These are phyloP conservation scores for Vachellia collinsii DNA, from an alignment of 306 rosid genomes.

Conservation along the genomic window DNA sequence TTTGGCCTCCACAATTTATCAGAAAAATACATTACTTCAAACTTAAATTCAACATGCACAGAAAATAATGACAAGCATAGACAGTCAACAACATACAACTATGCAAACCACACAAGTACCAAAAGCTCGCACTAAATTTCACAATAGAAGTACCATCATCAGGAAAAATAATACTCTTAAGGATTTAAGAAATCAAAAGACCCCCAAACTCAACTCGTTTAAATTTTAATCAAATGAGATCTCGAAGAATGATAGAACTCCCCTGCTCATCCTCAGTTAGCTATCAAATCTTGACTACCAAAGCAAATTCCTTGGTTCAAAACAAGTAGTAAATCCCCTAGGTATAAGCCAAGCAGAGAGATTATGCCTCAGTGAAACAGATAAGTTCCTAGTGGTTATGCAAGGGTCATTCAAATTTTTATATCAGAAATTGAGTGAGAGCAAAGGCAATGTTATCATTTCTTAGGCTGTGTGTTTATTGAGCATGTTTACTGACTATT, in stretches of 20 bases:
- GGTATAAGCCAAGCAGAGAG: neutral
- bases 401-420: too few species aligned
- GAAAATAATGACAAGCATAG: neutral
- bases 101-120: neutral
- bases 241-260: neutral
- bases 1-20: neutral
- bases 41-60: neutral
- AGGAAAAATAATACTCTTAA: neutral
- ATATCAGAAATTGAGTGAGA: too few species aligned
- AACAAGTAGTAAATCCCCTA: neutral
- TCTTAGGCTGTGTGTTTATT: too few species aligned
- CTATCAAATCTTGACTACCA: neutral
- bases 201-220: too few species aligned
- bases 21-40: neutral
- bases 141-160: too few species aligned
- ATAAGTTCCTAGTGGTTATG: neutral
- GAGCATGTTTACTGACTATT: too few species aligned
- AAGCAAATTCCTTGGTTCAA: neutral
- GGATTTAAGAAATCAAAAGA: too few species aligned
- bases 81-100: neutral
- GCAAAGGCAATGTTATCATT: too few species aligned
- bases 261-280: neutral
- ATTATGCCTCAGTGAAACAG: neutral
- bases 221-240: too few species aligned
- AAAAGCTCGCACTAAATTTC: neutral